Evolutionary conservation across 805 yeast species (phyloP), one percentile per base, ranked within the genome.

Genomic region (Wickerhamomyces sydowiorum): DNA sequence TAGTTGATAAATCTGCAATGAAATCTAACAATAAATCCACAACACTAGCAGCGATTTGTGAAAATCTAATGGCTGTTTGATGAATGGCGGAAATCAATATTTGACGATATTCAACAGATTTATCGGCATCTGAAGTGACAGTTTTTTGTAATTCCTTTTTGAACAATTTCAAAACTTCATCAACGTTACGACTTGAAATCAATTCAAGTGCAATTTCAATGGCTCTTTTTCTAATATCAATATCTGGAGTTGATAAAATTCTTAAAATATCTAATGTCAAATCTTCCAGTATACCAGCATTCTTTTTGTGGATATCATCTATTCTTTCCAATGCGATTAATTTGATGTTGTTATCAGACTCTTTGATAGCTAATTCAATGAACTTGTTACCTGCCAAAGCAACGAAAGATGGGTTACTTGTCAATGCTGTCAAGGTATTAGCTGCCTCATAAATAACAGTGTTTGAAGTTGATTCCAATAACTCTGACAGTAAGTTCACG

Each of bases 261-360:
- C 95, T 78, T 60, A 93, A 72, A 40, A 95, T 80, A 53, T 93
- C 98, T 65, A 93, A 72, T 22, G 87, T 80, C 48, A 86, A 73
- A 43, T 86, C 95, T 58, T 86, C 90, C 51, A 91, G 73, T 37
- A 86, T 72, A 40, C 96, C 96, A 19, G 93, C 91, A 59, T 82
- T 78, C 47, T 73, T 75, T 47, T 69, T 68, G 57, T 86, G 83
- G 40, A 93, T 76, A 41, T 83, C 88, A 53, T 76, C 77, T 46
- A 93, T 81, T 62, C 95, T 79, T 59, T 88, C 93, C 57, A 93
- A 73, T 18, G 95, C 93, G 56, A 91, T 90, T 50, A 93, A 75
- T 65, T 95, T 95, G 54, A 91, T 90, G 58, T 90, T 93, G 67
- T 86, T 90, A 64, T 93, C 98, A n/a, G 96, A 75, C 60, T 89